Percentiles rank a stretch among this genome's conserved stretches.
phyloP scores from a whole-genome alignment of 495 filamentous ascomycete genomes.

The Amniculicola lignicola region DNA sequence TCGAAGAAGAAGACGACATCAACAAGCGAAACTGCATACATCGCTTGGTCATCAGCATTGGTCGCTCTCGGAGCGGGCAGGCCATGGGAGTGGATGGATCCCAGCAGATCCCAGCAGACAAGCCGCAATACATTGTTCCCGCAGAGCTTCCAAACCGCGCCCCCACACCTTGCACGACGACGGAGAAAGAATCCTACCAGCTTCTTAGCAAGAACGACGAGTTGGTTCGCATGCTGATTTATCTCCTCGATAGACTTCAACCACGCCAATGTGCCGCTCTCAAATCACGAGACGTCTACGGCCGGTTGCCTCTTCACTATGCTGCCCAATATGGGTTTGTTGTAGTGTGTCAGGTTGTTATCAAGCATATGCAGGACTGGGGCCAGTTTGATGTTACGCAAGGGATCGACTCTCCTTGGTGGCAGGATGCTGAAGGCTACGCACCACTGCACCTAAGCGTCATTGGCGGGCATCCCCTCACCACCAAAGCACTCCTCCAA shows the following conservation, averaged over 20 bases:
- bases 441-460: constrained; percentile 90
- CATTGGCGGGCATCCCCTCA: constrained; percentile 82
- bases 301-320: constrained; percentile 88
- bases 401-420: constrained; percentile 77
- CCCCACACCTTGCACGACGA: constrained; percentile 53
- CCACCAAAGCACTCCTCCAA: constrained; percentile 73
- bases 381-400: constrained; percentile 75
- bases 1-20: constrained; percentile 87
- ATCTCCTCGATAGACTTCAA: constrained; percentile 68
- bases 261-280: constrained; percentile 67
- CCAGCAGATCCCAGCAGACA: constrained; percentile 52
- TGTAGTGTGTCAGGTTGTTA: constrained; percentile 79
- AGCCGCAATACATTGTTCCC: constrained; percentile 70
- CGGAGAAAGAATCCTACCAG: constrained; percentile 43
- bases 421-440: constrained; percentile 91
- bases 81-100: constrained; percentile 46
- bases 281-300: constrained; percentile 67
- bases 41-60: constrained; percentile 84
- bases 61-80: constrained; percentile 65
- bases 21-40: constrained; percentile 93
- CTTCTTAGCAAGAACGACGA: constrained; percentile 68
- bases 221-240: constrained; percentile 67
- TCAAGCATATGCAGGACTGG: constrained; percentile 86
- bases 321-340: constrained; percentile 93
- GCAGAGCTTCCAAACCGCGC: constrained; percentile 63